Conservation (phyloP, 768 basidiomycete species). For the Podaxis pistillaris region DNA sequence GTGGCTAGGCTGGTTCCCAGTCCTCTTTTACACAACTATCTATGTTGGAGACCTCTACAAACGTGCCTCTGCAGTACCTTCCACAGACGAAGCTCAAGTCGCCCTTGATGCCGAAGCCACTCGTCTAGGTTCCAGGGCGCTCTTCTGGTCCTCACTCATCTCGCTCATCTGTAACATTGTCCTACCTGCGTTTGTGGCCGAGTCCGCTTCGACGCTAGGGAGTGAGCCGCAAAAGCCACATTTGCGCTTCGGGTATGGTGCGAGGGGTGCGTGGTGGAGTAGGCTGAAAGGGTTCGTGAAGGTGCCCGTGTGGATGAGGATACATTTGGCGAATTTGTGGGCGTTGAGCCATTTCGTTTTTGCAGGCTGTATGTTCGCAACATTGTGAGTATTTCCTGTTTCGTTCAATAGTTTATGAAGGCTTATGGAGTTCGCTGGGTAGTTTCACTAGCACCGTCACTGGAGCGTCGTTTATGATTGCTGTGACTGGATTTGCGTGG, state of each 20-base stretch:
- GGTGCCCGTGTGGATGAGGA: constrained; percentile 44
- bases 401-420: not conserved
- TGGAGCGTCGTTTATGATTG: constrained; percentile 74
- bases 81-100: constrained; percentile 24
- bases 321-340: constrained; percentile 76
- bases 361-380: constrained; percentile 73
- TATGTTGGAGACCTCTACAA: constrained; percentile 90
- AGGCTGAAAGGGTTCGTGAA: constrained; percentile 19
- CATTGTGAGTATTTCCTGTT: constrained; percentile 58
- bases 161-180: constrained; percentile 66
- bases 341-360: constrained; percentile 74
- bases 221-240: not conserved
- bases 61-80: constrained; percentile 32
- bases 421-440: constrained; percentile 3
- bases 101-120: constrained; percentile 67
- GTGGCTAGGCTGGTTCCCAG: constrained; percentile 91
- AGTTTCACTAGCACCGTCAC: constrained; percentile 72
- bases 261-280: constrained; percentile 17
- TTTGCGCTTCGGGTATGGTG: constrained; percentile 4
- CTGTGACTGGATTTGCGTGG: constrained; percentile 88
- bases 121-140: constrained; percentile 77
- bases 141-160: constrained; percentile 75
- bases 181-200: constrained; percentile 62
- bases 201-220: constrained; percentile 20
- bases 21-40: constrained; percentile 83